These are phyloP conservation scores for Zalaria sp. DNA, from an alignment of 2,329 filamentous ascomycete species.

Conservation along the genomic window DNA sequence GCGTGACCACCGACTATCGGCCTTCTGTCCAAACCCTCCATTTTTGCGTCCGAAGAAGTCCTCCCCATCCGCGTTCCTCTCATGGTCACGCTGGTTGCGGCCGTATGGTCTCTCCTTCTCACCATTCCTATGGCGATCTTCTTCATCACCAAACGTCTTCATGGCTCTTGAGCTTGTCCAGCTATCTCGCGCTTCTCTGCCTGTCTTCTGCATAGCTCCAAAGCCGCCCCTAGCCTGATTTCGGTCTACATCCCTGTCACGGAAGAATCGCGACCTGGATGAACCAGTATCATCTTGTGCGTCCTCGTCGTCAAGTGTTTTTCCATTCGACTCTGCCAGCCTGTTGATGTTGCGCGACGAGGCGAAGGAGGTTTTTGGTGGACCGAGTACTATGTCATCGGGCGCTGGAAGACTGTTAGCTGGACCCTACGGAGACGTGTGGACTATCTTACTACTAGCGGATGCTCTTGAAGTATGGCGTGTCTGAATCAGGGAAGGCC, in stretches of 20 bases:
- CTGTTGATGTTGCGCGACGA: slow-evolving; percentile 49
- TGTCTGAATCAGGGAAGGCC: slow-evolving; percentile 15
- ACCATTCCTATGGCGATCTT: slow-evolving; percentile 42
- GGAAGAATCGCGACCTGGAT: slow-evolving; percentile 24
- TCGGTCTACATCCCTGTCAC: slow-evolving; percentile 26
- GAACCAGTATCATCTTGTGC: slow-evolving; percentile 24
- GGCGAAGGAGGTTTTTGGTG: slow-evolving; percentile 69
- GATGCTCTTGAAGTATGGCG: slow-evolving; percentile 8
- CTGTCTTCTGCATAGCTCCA: slow-evolving; percentile 19
- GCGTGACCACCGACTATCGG: slow-evolving; percentile 51
- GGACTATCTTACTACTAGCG: slow-evolving; percentile 1
- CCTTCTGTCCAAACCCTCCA: slow-evolving; percentile 44
- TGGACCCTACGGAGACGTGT: slow-evolving; percentile 5
- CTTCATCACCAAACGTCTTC: slow-evolving; percentile 56
- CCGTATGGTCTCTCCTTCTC: slow-evolving; percentile 40
- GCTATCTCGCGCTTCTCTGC: slow-evolving; percentile 38
- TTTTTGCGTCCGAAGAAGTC: slow-evolving; percentile 46
- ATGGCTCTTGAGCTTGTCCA: slow-evolving; percentile 48
- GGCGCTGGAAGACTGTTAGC: slow-evolving; percentile 29
- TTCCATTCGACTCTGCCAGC: slow-evolving; percentile 14
- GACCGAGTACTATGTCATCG: slow-evolving; percentile 76
- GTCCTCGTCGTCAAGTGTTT: slow-evolving; percentile 20
- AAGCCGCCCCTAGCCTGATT: slow-evolving; percentile 17
- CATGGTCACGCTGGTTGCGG: slow-evolving; percentile 34
- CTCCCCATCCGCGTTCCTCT: slow-evolving; percentile 27